Percentiles rank a stretch among this genome's conserved stretches.
phyloP scores from a whole-genome alignment of 768 basidiomycete genomes.

The Tephrocybe rancida region DNA sequence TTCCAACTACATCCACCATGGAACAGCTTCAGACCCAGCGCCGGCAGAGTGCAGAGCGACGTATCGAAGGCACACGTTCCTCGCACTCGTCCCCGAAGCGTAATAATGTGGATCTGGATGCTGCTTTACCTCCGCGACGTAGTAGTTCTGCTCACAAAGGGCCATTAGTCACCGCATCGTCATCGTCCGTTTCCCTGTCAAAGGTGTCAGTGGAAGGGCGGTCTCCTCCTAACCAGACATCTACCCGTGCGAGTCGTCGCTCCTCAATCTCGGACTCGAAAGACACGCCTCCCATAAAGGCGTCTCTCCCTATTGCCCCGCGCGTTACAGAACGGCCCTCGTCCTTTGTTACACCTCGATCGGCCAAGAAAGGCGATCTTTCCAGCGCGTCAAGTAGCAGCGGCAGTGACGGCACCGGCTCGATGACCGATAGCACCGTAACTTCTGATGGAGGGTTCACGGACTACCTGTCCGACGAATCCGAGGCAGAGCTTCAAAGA shows the following conservation, averaged over 20 bases:
- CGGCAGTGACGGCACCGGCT: constrained; percentile 63
- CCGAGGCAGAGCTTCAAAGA: constrained; percentile 85
- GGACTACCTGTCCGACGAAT: constrained; percentile 90
- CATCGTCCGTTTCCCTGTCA: constrained; percentile 40
- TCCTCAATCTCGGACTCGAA: constrained; percentile 27
- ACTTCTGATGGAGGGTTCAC: constrained; percentile 89
- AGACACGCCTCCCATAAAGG: constrained; percentile 17
- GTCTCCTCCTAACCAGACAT: constrained; percentile 20
- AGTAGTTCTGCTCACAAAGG: constrained; percentile 40
- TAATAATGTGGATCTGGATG: constrained; percentile 59
- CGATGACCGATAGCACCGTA: constrained; percentile 72
- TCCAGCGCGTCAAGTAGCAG: constrained; percentile 62
- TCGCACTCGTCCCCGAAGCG: constrained; percentile 64
- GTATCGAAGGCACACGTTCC: constrained; percentile 46
- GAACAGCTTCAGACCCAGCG: constrained; percentile 48
- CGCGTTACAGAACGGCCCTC: constrained; percentile 25
- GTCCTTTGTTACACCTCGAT: constrained; percentile 29
- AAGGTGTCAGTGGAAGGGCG: constrained; percentile 40
- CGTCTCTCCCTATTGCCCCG: constrained; percentile 17
- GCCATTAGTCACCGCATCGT: constrained; percentile 43
- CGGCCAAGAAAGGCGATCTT: constrained; percentile 32
- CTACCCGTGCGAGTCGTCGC: constrained; percentile 27
- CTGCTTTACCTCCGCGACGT: constrained; percentile 44
- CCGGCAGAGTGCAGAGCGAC: constrained; percentile 54
- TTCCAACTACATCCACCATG: constrained; percentile 46